These are phyloP conservation scores for Calonectria pteridis DNA, from an alignment of 2,329 filamentous ascomycete species.

Conservation along the genomic window DNA sequence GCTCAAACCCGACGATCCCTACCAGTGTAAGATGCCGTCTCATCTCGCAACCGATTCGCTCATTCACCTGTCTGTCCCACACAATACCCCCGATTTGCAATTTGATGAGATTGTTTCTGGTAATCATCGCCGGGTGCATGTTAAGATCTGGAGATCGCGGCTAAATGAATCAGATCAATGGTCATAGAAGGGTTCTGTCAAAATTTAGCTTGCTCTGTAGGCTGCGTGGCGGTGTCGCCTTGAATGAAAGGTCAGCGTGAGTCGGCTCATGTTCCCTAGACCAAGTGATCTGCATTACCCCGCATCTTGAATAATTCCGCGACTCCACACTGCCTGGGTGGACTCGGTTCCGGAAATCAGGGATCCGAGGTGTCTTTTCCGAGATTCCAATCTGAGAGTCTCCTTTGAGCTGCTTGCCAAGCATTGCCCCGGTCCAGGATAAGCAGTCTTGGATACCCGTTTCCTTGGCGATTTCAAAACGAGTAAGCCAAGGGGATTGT, in stretches of 20 bases:
- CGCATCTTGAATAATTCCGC: background rate
- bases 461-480: background rate
- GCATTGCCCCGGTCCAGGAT: constrained; percentile 35
- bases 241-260: background rate
- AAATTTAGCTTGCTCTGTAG: background rate
- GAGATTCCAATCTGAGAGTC: background rate
- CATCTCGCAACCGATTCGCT: background rate
- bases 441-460: constrained; percentile 17
- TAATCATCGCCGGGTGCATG: background rate
- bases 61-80: background rate
- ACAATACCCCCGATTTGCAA: background rate
- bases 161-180: background rate
- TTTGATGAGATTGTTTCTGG: background rate
- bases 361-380: background rate
- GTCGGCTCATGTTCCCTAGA: background rate
- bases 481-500: too few relatives aligned
- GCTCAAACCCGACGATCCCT: background rate
- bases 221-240: background rate
- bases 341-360: background rate
- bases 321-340: background rate
- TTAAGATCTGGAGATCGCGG: background rate
- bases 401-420: background rate
- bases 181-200: background rate
- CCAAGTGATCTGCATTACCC: background rate
- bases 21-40: background rate